Conservation (phyloP, 1,139 yeast species). For the Geotrichum europaeum region DNA sequence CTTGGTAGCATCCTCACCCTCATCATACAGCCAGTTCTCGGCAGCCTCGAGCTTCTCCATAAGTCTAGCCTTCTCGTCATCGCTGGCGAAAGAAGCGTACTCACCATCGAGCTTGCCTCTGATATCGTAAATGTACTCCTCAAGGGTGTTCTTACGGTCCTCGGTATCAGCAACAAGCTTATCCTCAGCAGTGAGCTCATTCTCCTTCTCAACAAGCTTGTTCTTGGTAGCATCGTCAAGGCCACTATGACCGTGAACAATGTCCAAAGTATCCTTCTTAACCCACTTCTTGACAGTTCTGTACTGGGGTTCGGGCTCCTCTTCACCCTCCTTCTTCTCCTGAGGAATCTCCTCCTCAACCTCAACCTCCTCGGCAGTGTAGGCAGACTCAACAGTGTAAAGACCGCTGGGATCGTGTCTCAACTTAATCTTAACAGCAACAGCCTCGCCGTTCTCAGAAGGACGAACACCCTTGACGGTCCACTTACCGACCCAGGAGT, state of each 20-base stretch:
- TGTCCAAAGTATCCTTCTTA: conserved; percentile 73
- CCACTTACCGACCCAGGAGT: conserved; percentile 74
- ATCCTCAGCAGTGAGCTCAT: conserved; percentile 79
- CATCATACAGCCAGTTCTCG: conserved; percentile 98
- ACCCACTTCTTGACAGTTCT: conserved; percentile 89
- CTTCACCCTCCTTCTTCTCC: conserved; percentile 55
- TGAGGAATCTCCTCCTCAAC: conserved; percentile 61
- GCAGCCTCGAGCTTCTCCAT: conserved; percentile 69
- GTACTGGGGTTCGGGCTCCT: conserved; percentile 69
- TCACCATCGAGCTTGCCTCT: conserved; percentile 95
- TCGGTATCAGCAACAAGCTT: conserved; percentile 97
- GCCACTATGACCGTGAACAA: conserved; percentile 58
- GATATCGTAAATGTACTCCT: conserved; percentile 95
- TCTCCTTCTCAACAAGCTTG: conserved; percentile 70
- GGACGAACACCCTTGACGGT: conserved; percentile 77
- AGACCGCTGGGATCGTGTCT: conserved; percentile 97
- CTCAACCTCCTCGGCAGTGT: conserved; percentile 86
- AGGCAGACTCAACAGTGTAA: conserved; percentile 89
- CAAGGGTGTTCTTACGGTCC: conserved; percentile 96
- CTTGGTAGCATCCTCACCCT: conserved; percentile 93
- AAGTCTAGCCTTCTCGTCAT: conserved; percentile 80
- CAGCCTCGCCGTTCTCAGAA: conserved; percentile 65
- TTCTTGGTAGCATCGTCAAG: conserved; percentile 55
- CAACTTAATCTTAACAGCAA: conserved; percentile 86
- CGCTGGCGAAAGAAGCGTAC: conserved; percentile 82